Evolutionary conservation across 805 yeast species (phyloP).

Genomic region (Suhomyces sp.): DNA sequence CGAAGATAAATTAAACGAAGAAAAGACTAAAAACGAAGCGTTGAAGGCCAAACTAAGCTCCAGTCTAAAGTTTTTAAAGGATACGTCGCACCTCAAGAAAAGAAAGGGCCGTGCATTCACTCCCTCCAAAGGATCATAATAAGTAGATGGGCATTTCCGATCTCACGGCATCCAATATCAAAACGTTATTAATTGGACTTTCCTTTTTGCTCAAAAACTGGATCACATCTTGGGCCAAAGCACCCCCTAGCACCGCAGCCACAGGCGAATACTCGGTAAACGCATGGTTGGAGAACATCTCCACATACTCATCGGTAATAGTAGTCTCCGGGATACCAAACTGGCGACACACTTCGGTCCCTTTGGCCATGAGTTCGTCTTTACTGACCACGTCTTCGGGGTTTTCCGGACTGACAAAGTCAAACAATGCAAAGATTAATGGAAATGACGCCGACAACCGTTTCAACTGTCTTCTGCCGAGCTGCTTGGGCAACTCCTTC

Average conservation of each 20-base stretch:
- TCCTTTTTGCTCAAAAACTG: conserved; percentile 75
- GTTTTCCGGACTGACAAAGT: conserved; percentile 26
- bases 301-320: conserved; percentile 41
- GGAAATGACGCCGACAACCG: conserved; percentile 58
- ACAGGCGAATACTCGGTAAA: conserved; percentile 74
- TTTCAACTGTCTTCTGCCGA: conserved; percentile 44
- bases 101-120: conserved; percentile 40
- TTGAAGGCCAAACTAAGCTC: conserved; percentile 28
- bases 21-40: conserved; percentile 20
- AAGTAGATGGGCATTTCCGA: conserved; percentile 76
- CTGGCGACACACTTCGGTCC: conserved; percentile 29
- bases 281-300: conserved; percentile 46
- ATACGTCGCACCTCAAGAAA: conserved; percentile 41
- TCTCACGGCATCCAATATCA: conserved; percentile 69
- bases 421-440: conserved; percentile 55
- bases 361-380: conserved; percentile 23
- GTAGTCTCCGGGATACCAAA: conserved; percentile 43
- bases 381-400: conserved; percentile 25
- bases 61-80: conserved; percentile 33
- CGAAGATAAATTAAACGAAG: conserved; percentile 21
- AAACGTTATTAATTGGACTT: conserved; percentile 76
- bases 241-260: conserved; percentile 86
- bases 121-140: conserved; percentile 28
- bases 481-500: conserved; percentile 39
- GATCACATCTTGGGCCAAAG: conserved; percentile 85